Evolutionary conservation across 2,329 filamentous ascomycete species (phyloP), one percentile per base, ranked within the genome.

Genomic region (Coleophoma crateriformis): DNA sequence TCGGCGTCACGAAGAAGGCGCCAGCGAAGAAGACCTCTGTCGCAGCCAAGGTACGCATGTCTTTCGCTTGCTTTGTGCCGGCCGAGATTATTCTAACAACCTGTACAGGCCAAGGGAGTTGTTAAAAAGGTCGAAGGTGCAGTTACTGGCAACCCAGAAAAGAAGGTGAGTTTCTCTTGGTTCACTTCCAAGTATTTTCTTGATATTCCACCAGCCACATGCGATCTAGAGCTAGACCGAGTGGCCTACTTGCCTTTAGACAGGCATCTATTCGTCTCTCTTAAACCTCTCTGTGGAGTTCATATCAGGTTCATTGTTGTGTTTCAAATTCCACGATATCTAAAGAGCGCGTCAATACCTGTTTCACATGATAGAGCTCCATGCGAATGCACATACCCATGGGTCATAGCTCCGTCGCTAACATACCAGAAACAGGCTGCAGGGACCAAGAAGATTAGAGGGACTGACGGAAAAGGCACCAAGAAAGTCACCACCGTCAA

Each of bases 391-490:
- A 27, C 27, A 27, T 27, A 27, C 27, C 27, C 27, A 2, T 7
- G 27, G 27, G 19, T 19, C 27, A 27, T 27, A 27, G 27, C 27
- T 27, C 27, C 27, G 27, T 27, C 27, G 8, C 8, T 27, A 27
- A 27, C 27, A 27, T 10, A 27, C 27, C 6, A 27, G 27, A 27
- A 27, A 27, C 37, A 66, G 64, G 60, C 64, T 39, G 63, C 67
- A 14, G 65, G 61, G 19, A 62, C 67, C 47, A 69, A 69, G 64
- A 68, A 70, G 61, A 61, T 62, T 45, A 64, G 59, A 37, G 65
- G 60, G 33, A 63, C 64, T 7, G 63, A 67, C 54, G 58, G 57
- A 35, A 63, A 40, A 6, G 39, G 33, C 15, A 33, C 48, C 37
- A 57, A 55, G 46, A 56, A 56, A 47, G 57, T 54, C 46, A 62